Evolutionary conservation across 108 stramenopile species (phyloP), one percentile per base, ranked within the genome.

Genomic region (Nitzschia putrida): DNA sequence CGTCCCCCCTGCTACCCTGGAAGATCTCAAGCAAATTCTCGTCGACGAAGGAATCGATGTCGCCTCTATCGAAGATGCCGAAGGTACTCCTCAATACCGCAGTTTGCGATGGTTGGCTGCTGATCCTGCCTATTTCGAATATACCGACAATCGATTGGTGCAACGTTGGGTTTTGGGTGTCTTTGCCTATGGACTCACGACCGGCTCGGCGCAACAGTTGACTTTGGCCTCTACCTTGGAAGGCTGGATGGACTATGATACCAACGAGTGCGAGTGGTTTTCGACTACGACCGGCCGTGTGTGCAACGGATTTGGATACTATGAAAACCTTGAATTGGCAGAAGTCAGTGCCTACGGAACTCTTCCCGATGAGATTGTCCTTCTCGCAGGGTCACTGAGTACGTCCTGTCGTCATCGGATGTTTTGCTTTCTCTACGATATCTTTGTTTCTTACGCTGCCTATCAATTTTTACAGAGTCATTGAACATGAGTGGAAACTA

Each of bases 241-340:
- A n/a, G 61, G 45, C 12, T 76, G 75, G 75, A 12, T 69, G 54
- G 43, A 50, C 3, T 77, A 77, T 39, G 44, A 63, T 57, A 59
- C 69, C 34, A 58, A 71, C 39, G 76, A 77, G 40, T 77, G 76
- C 42, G 54, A 57, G 9, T 77, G 76, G 76, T 70, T 71, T 40
- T 57, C 64, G 16, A 58, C 68, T 21, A 24, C 24, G 14, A 13
- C 50, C 0, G 37, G 54, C n/a, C 18, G 26, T 41, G 56, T 53
- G 34, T 77, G 76, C 42, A 57, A 70, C 34, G 51, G 61, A 3
- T 37, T 37, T 42, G 76, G 76, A 5, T 53, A 57, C 9, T 66
- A 54, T 42, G 21, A 57, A 60, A 42, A 29, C 39, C 34, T 77
- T 8, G 57, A 44, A 8, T 37, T 77, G 3, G 43, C 21, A 24